These are phyloP conservation scores for Phytophthora tubulina DNA, from an alignment of 352 stramenopile species.

Conservation along the genomic window DNA sequence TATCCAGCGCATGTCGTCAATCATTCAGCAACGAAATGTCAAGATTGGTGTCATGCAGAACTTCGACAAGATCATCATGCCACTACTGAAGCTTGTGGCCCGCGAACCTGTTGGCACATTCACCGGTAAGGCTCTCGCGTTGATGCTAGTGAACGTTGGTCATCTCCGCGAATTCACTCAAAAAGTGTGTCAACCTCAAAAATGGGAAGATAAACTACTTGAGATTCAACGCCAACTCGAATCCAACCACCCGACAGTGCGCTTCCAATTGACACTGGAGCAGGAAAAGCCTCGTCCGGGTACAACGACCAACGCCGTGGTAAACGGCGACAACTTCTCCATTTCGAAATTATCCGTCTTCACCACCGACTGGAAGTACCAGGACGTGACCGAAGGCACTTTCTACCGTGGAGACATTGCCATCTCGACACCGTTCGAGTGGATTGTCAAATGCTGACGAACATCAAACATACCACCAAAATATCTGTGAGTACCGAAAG, in stretches of 20 bases:
- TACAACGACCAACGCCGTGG: conserved; percentile 13
- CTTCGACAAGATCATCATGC: conserved; percentile 44
- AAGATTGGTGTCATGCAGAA: conserved; percentile 52
- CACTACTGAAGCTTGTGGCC: conserved; percentile 40
- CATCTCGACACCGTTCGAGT: conserved; percentile 38
- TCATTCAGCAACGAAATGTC: conserved; percentile 51
- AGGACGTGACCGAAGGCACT: conserved; percentile 48
- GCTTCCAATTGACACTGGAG: conserved; percentile 55
- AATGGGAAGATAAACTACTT: conserved; percentile 42
- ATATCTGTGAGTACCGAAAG: background rate
- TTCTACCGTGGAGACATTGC: conserved; percentile 56
- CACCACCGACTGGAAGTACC: conserved; percentile 50
- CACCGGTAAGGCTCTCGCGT: conserved; percentile 37
- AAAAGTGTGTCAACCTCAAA: conserved; percentile 29
- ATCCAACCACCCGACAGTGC: conserved; percentile 42
- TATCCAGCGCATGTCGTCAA: conserved; percentile 33
- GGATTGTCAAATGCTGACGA: conserved; percentile 38
- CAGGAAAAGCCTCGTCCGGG: conserved; percentile 36
- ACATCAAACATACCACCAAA: background rate
- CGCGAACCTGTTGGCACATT: conserved; percentile 37
- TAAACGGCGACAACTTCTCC: conserved; percentile 28
- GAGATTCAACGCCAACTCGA: conserved; percentile 30
- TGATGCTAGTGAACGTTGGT: conserved; percentile 51
- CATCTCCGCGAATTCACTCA: conserved; percentile 40
- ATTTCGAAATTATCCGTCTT: conserved; percentile 58